Conservation (phyloP, 768 basidiomycete genomes). For the Pleurotus giganteus region DNA sequence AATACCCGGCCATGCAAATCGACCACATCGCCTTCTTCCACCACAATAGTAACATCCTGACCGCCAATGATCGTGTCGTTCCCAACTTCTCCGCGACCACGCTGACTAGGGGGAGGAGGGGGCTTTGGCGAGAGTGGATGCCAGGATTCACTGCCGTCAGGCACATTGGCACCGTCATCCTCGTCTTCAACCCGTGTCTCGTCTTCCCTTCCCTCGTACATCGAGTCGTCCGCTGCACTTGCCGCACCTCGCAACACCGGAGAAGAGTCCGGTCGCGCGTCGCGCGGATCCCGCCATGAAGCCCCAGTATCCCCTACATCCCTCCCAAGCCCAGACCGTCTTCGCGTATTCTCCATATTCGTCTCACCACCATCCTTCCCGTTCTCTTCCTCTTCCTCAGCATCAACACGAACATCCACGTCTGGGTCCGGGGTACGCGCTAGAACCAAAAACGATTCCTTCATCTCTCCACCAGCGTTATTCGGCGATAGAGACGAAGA, state of each 20-base stretch:
- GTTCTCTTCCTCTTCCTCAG: not conserved
- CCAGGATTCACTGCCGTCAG: not conserved
- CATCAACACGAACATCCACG: too few relatives aligned
- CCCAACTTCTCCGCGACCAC: slow-evolving; percentile 4
- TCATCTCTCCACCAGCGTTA: not conserved
- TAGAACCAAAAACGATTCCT: slow-evolving; percentile 2
- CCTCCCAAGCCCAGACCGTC: slow-evolving; percentile 15
- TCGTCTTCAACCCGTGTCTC: slow-evolving; percentile 2
- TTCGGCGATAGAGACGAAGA: not conserved
- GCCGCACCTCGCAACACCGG: slow-evolving; percentile 6
- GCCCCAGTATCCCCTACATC: slow-evolving; percentile 14
- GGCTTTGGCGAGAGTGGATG: slow-evolving; percentile 9
- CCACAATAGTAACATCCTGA: slow-evolving; percentile 10
- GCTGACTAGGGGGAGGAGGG: not conserved
- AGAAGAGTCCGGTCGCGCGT: not conserved
- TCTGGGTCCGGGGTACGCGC: slow-evolving; percentile 5
- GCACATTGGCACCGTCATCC: slow-evolving; percentile 1
- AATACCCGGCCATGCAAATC: slow-evolving; percentile 24
- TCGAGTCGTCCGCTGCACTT: not conserved
- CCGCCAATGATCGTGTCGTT: slow-evolving; percentile 11
- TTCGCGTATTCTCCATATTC: slow-evolving; percentile 12
- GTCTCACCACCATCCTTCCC: slow-evolving; percentile 6
- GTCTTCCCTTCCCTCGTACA: not conserved
- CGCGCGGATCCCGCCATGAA: slow-evolving; percentile 6
- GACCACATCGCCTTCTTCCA: slow-evolving; percentile 17